Evolutionary conservation across 495 filamentous ascomycete genomes (phyloP), one percentile per base, ranked within the genome.

Genomic region (Tuber umbilicatum): DNA sequence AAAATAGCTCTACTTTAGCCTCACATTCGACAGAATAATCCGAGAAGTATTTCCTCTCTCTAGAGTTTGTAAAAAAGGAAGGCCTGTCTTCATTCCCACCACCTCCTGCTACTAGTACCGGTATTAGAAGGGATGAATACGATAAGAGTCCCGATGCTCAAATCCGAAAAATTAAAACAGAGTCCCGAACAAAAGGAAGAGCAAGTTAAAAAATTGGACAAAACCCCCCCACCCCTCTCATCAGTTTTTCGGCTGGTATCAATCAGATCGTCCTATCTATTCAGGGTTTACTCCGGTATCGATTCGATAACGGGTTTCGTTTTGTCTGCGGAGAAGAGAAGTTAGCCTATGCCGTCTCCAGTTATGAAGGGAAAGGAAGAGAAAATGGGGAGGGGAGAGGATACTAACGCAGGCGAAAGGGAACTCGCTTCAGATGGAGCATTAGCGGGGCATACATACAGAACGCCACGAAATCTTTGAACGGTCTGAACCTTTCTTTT

Each of bases 381-480:
- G n/a, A n/a, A n/a, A n/a, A n/a, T n/a, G n/a, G n/a, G n/a, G n/a
- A n/a, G n/a, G n/a, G 68, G 74, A 75, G 79, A 76, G 80, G 79
- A 74, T 81, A 81, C 80, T 81, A 81, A 81, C 80, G 80, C 76
- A 81, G 81, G 69, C 80, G 73, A 73, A 81, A 81, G 76, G 80
- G 80, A 74, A 81, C 80, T 73, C 80, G 81, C 70, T 76, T 81
- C n/a, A 81, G 79, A 47, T 78, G 79, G 70, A 81, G 79, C 80
- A 81, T 81, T 72, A 81, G 69, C 73, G 80, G 80, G 75, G 80
- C 81, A 79, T 72, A 85, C 88, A 86, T 84, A 90, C 89, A 90
- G 82, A 92, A 92, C 19, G 89, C 90, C 73, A 92, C 86, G 80
- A 88, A 85, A 77, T 88, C 87, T 82, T 89, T 89, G 78, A 90